Conservation (phyloP, 2,329 filamentous ascomycete species). For the Alternaria panax region DNA sequence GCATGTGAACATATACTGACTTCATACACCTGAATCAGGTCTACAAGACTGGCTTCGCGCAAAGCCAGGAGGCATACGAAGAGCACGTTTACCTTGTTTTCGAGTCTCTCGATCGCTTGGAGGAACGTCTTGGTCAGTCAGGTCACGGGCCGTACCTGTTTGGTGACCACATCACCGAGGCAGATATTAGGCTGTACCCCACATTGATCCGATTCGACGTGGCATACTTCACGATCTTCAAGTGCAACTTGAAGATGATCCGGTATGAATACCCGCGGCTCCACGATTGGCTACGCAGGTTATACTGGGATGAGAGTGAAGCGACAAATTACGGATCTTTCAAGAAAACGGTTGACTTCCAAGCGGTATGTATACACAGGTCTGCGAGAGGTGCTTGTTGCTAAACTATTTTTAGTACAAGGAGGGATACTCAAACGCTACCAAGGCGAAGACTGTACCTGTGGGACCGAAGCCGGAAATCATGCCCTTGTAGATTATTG, state of each 20-base stretch:
- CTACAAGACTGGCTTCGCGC: slow-evolving; percentile 77
- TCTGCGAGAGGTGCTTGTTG: not conserved
- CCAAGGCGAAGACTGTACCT: slow-evolving; percentile 22
- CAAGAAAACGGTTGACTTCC: slow-evolving; percentile 33
- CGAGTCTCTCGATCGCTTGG: slow-evolving; percentile 75
- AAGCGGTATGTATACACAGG: slow-evolving; percentile 1
- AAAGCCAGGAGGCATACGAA: slow-evolving; percentile 82
- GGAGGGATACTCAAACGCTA: slow-evolving; percentile 16
- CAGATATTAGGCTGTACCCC: slow-evolving; percentile 73
- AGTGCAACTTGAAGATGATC: slow-evolving; percentile 83
- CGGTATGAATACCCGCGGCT: slow-evolving; percentile 79
- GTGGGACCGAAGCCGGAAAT: slow-evolving; percentile 25
- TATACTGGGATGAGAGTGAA: slow-evolving; percentile 75
- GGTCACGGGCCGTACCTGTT: slow-evolving; percentile 71
- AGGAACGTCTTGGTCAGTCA: slow-evolving; percentile 69
- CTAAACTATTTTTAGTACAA: slow-evolving; percentile 17
- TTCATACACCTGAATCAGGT: slow-evolving; percentile 25
- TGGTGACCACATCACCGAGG: slow-evolving; percentile 78
- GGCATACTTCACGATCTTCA: slow-evolving; percentile 64
- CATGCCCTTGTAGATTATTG: slow-evolving; percentile 6
- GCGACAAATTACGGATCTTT: slow-evolving; percentile 34
- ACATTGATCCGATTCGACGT: slow-evolving; percentile 55
- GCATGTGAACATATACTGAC: not conserved
- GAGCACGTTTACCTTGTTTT: slow-evolving; percentile 75
- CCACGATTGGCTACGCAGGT: slow-evolving; percentile 77